Evolutionary conservation across 2,329 filamentous ascomycete species (phyloP).

Genomic region (Penicillium digitatum): DNA sequence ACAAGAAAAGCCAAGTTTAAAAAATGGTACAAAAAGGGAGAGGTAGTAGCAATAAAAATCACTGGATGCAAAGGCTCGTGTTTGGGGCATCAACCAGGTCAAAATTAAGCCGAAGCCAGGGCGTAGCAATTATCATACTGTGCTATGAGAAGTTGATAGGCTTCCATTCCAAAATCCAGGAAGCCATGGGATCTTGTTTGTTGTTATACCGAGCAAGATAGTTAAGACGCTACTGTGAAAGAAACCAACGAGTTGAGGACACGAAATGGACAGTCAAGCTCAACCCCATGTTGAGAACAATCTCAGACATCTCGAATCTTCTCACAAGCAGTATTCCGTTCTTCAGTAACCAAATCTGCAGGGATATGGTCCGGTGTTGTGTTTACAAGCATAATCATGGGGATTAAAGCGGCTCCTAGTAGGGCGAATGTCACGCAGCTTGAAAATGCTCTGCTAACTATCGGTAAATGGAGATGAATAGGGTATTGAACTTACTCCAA

Average conservation of each 20-base stretch:
- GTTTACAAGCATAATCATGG: neutral
- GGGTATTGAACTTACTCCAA: neutral
- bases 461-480: neutral
- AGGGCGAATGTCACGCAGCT: neutral
- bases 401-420: neutral
- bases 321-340: neutral
- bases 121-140: neutral
- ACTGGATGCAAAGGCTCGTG: neutral
- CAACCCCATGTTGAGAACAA: neutral
- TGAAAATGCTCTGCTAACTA: neutral
- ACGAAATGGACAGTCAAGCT: neutral
- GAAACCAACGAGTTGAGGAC: too few species aligned
- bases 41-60: neutral
- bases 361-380: neutral
- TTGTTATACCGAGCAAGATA: neutral
- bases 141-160: neutral
- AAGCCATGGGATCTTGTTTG: neutral
- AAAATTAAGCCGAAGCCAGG: neutral
- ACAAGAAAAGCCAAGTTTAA: neutral
- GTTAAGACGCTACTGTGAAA: neutral
- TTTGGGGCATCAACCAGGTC: neutral
- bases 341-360: neutral
- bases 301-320: neutral
- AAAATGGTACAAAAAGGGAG: neutral
- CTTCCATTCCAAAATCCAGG: neutral